phyloP scores from a whole-genome alignment of 2,329 filamentous ascomycete species.

The Shiraia sp. region DNA sequence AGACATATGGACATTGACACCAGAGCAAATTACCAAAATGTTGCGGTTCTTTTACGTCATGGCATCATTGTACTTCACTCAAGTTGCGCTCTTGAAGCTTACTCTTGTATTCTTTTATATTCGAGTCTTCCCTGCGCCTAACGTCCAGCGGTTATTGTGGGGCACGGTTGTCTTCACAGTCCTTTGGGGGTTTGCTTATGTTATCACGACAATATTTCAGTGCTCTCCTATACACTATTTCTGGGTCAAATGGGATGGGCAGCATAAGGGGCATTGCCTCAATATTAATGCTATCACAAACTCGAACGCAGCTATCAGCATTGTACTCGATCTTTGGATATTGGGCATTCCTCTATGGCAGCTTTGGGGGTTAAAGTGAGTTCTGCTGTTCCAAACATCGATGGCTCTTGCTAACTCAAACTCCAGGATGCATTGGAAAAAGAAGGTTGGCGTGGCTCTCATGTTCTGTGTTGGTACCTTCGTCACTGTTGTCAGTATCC shows the following conservation, averaged over 20 bases:
- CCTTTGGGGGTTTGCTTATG: slow-evolving; percentile 28
- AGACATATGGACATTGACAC: slow-evolving; percentile 57
- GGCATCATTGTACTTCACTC: slow-evolving; percentile 41
- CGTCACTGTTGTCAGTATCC: slow-evolving; percentile 41
- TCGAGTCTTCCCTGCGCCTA: slow-evolving; percentile 34
- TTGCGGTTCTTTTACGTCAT: slow-evolving; percentile 41
- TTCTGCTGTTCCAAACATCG: no score
- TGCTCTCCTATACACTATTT: slow-evolving; percentile 42
- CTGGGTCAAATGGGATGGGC: slow-evolving; percentile 40
- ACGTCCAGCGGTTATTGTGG: slow-evolving; percentile 25
- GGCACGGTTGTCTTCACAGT: slow-evolving; percentile 30
- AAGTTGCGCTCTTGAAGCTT: slow-evolving; percentile 33
- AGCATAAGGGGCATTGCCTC: slow-evolving; percentile 38
- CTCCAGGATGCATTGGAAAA: slow-evolving; percentile 35
- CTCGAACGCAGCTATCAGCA: slow-evolving; percentile 41
- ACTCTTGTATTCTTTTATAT: slow-evolving; percentile 37
- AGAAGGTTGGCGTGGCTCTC: slow-evolving; percentile 44
- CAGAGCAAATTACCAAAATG: slow-evolving; percentile 51
- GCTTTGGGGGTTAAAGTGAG: slow-evolving; percentile 31
- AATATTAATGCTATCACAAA: slow-evolving; percentile 41
- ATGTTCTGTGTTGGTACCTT: slow-evolving; percentile 46
- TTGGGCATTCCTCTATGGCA: slow-evolving; percentile 43
- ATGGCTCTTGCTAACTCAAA: no score
- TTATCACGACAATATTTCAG: slow-evolving; percentile 35
- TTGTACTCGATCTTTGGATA: slow-evolving; percentile 39